Base-by-base conservation (phyloP, 1,284 basidiomycete species). In the Sporisorium sorghi region DNA sequence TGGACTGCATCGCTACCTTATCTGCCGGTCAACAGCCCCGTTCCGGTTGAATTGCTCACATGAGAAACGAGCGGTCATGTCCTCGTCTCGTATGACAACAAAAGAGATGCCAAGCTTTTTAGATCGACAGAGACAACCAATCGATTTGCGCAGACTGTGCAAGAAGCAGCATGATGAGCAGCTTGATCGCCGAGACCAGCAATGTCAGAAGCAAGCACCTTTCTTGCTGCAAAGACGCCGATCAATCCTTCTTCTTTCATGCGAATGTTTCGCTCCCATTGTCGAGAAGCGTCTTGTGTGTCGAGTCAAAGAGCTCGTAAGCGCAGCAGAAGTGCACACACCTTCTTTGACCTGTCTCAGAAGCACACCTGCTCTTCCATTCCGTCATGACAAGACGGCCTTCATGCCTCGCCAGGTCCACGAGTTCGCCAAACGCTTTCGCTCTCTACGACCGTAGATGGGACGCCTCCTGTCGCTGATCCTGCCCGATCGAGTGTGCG, bases 71-170 rank as follows among this genome's bases (percentile, higher is more conserved):
- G 37, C 37, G 6, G 17, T 19, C 37, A n/a, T 40, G 37, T n/a
- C n/a, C 35, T 15, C 17, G 9, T 17, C n/a, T 6, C n/a, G n/a
- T n/a, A n/a, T n/a, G n/a, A n/a, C n/a, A n/a, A n/a, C n/a, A n/a
- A n/a, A n/a, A n/a, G n/a, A n/a, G n/a, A 40, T 47, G 46, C 46
- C 46, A 47, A 47, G 46, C 26, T 9, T 47, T n/a, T 47, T 40
- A n/a, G 46, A 47, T 47, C n/a, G 46, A 47, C 46, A 32, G 46
- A n/a, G 12, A 47, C 46, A 17, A 19, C 3, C 37, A 19, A 37
- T 37, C 35, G 35, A 33, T 11, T 6, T 33, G 32, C 43, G 43
- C 17, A 30, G 44, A 46, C 44, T 21, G 28, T 47, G 46, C 46
- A n/a, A n/a, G n/a, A n/a, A n/a, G n/a, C n/a, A 47, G 26, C 44